These are phyloP conservation scores for Boletus semigastroideus DNA, from an alignment of 1,284 basidiomycete species.

Conservation along the genomic window DNA sequence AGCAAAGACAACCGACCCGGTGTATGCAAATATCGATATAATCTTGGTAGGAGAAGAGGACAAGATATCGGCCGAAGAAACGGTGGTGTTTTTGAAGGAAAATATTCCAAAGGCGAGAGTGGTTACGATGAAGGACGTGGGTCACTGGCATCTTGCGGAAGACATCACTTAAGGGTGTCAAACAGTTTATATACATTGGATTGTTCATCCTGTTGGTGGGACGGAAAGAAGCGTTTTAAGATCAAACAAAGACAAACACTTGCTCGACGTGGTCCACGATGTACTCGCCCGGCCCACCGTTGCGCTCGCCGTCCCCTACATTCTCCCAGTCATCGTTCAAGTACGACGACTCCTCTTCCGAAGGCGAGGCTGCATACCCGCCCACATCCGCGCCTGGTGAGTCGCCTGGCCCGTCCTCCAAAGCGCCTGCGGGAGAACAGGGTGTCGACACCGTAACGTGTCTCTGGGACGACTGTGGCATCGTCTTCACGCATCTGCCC, in stretches of 20 bases:
- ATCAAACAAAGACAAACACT: constrained; percentile 24
- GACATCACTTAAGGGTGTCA: constrained; percentile 5
- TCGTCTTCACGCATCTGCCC: constrained; percentile 66
- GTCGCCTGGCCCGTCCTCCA: constrained; percentile 30
- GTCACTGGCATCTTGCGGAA: constrained; percentile 6
- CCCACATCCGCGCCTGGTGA: constrained; percentile 16
- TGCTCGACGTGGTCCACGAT: constrained; percentile 18
- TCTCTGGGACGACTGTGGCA: constrained; percentile 77
- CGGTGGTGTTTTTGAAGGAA: constrained; percentile 4
- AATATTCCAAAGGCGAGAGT: not conserved
- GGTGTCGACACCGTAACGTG: constrained; percentile 58
- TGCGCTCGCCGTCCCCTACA: constrained; percentile 34
- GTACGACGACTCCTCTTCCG: constrained; percentile 28
- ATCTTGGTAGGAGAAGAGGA: constrained; percentile 10
- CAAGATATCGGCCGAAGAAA: not conserved
- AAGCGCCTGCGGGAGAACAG: constrained; percentile 13
- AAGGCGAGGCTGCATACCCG: constrained; percentile 15
- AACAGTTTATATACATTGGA: not conserved
- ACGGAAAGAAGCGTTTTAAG: too few relatives aligned
- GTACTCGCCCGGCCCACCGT: constrained; percentile 24
- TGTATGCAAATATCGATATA: constrained; percentile 2
- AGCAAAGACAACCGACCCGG: not conserved
- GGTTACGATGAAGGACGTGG: constrained; percentile 5
- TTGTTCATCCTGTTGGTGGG: too few relatives aligned
- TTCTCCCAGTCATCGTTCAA: constrained; percentile 32